Evolutionary conservation across 2,329 filamentous ascomycete species (phyloP), one percentile per base, ranked within the genome.

Genomic region (Cadophora sp.): DNA sequence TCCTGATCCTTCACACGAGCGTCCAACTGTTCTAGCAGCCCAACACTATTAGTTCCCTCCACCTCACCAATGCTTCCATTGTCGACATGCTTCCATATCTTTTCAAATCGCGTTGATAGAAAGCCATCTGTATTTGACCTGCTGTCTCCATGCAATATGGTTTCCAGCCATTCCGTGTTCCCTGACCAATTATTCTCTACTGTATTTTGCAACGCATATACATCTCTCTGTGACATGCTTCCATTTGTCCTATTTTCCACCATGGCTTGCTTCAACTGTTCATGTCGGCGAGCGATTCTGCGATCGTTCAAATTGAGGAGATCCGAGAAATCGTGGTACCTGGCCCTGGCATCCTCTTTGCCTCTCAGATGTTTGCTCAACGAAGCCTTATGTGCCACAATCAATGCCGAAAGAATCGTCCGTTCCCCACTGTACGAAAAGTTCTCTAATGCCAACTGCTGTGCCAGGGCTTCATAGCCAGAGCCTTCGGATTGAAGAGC

Each of bases 181-280:
- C 93, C 94, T 16, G 91, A 83, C 94, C 94, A 97, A 71, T 93
- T 92, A 68, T 89, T 88, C 43, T 85, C 83, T 36, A 94, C 80
- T 2, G 85, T 83, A 50, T 85, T 86, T 72, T 89, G 84, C 65
- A 93, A 80, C 3, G 80, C 76, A 47, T 83, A 79, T 78, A 7
- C 83, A 70, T 30, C 64, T 65, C 59, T 48, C 18, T 68, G 59
- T 9, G 69, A 69, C 24, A 73, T 66, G 3, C 70, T 58, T 50
- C 48, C 71, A 64, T 66, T 72, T 20, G 50, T 56, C 59, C 63
- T 74, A 14, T 74, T 72, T 24, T 79, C 75, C 16, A 78, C 75
- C 18, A 75, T 69, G 0, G 70, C 69, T 30, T 71, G 67, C 65
- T 73, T 75, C 56, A 82, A 76, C 58, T 81, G 80, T 68, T 88